Percentiles rank a stretch among this genome's conserved stretches.
These are phyloP conservation scores for Calvatia gigantea DNA, from an alignment of 768 basidiomycete genomes.

Conservation along the genomic window DNA sequence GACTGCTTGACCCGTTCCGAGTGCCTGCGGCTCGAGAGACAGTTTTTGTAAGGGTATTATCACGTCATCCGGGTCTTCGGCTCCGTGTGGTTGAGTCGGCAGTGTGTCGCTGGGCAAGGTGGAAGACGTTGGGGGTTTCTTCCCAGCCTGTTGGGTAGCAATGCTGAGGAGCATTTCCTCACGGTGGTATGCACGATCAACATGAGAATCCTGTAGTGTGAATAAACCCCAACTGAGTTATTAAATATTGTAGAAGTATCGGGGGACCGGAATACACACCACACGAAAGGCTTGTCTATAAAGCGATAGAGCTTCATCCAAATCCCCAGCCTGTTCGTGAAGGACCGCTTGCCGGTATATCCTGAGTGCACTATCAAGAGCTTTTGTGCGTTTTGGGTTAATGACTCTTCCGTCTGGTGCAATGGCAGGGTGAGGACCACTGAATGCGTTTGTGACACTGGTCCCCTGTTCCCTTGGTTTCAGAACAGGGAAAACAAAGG, in stretches of 20 bases:
- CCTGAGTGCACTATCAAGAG: conserved; percentile 50
- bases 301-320: conserved; percentile 71
- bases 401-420: conserved; percentile 19
- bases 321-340: conserved; percentile 67
- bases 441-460: neutral
- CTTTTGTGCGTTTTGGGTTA: conserved; percentile 25
- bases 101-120: neutral
- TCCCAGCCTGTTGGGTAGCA: conserved; percentile 22
- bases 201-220: conserved; percentile 49
- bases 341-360: conserved; percentile 69
- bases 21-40: conserved; percentile 9
- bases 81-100: neutral
- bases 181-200: conserved; percentile 67
- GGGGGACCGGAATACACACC: conserved; percentile 23
- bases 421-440: conserved; percentile 22
- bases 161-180: conserved; percentile 46
- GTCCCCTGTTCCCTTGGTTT: neutral
- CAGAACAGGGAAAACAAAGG: neutral
- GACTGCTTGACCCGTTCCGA: conserved; percentile 6
- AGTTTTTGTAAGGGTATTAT: conserved; percentile 22
- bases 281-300: conserved; percentile 82
- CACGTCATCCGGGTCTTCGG: conserved; percentile 16
- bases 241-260: conserved; percentile 6
- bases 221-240: neutral
- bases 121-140: conserved; percentile 8